Evolutionary conservation across 768 basidiomycete species (phyloP), one percentile per base, ranked within the genome.

Genomic region (Agaricus blazei): DNA sequence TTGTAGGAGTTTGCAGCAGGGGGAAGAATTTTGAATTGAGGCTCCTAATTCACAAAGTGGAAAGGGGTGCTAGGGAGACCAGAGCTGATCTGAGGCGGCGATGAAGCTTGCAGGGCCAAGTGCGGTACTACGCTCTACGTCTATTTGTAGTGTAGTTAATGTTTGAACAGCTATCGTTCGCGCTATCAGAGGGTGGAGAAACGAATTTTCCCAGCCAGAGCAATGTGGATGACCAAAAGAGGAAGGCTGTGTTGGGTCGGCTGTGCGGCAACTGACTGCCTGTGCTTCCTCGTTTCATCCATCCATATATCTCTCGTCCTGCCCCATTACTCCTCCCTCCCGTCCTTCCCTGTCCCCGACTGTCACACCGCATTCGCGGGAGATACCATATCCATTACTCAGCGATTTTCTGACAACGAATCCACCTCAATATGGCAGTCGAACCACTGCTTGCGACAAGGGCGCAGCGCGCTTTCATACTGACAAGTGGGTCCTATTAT

Each of bases 391-490:
- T 8, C 34, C 34, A 3, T 34, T 6, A 2, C 11, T 34, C 34
- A 34, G 34, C 34, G 11, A 34, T 2, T 34, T 34, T 34, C 34
- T 34, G 19, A 19, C 19, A 34, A 34, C 34, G 34, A 34, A 34
- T 34, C 7, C 11, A 49, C 28, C 57, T 51, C 44, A 68, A 58
- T 60, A 92, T 90, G 89, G 80, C 83, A 51, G 75, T 84, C 45
- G 85, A 88, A 73, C 80, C 81, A 24, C 76, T 93, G 49, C 70
- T 93, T 51, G 82, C 82, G 19, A 90, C 90, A 12, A 75, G 80
- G 57, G 82, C 90, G 24, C 90, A 92, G 63, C 75, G 75, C 59
- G 80, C 79, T 38, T 92, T 91, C 69, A 81, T 91, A 53, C 70
- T 67, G 40, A 89, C 85, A 55, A 83, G 89, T 90, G 68, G 63